Evolutionary conservation across 108 stramenopile genomes (phyloP), one percentile per base, ranked within the genome.

Genomic region (Cyclotella atomus): DNA sequence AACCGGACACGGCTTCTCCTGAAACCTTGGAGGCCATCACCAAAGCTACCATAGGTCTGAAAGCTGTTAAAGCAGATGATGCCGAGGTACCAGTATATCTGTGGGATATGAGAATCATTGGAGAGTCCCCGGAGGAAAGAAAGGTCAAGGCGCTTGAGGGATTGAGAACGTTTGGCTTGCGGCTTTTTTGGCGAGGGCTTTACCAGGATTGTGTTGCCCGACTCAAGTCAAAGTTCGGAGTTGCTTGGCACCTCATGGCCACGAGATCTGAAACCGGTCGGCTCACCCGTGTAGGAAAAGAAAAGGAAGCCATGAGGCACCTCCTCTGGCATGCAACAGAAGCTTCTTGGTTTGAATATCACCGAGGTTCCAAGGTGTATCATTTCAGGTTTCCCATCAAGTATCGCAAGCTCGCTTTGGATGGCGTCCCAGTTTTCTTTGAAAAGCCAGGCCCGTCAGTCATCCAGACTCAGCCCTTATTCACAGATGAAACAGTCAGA

Each of bases 31-130:
- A 45, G 23, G 19, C 21, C 17, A 25, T 65, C 3, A 19, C 2
- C 2, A 53, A 71, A 19, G 43, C 32, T 3, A 45, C 23, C 41
- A 21, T 19, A 5, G 65, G 28, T 10, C 16, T 35, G 16, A 79
- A 79, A 28, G 77, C 71, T 0, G 70, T 64, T 5, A 79, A 67
- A 38, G 60, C 77, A 30, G 77, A 73, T 59, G 71, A 73, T 14
- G 71, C 77, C 3, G 64, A n/a, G 20, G 50, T 73, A 10, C 77
- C 77, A 14, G 52, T 32, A 20, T 36, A 72, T 56, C 33, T 79
- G 35, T 79, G 77, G 77, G 33, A 65, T 7, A 64, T 72, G 10
- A 3, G 36, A 23, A 33, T 59, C 23, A 2, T 2, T 15, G 28
- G 4, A n/a, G 19, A 34, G 27, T 1, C 15, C 5, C 35, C 45